Base-by-base conservation (phyloP, 371 early-diverging fungal genomes). In the Mortierella sp. region DNA sequence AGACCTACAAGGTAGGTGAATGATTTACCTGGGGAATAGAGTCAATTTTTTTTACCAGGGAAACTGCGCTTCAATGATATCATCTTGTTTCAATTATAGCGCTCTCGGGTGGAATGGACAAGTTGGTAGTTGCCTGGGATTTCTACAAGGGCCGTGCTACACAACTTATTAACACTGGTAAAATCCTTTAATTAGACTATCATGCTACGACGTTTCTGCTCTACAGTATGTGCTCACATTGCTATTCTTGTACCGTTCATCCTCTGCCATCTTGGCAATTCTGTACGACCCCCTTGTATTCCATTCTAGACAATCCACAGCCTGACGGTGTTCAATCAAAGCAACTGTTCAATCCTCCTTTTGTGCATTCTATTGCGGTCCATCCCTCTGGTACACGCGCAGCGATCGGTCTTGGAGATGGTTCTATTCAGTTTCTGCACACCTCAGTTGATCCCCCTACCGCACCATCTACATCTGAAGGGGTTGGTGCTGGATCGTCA, bases 311-410 rank as follows among this genome's bases (percentile, higher is more conserved):
- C 14, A 62, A 62, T 32, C 74, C 70, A 45, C 70, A 55, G 24
- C 57, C 54, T 11, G 69, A 59, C 5, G 71, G 60, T 8, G 68
- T 49, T 11, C 70, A 73, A 30, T 58, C 79, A 2, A 78, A 78
- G 40, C 81, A 80, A 37, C n/a, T 80, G 24, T 80, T 80, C 75
- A 80, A 80, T 54, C 81, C 81, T 10, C 81, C 81, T 0, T 80
- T 80, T 67, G 81, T 75, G 11, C 81, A 75, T 35, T 80, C 81
- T 24, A 68, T 80, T 52, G 72, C 75, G 3, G 54, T 62, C 0
- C 81, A 80, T 75, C 81, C 81, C 1, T 71, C 72, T 20, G 81
- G 81, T 9, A 75, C 81, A 18, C 75, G 72, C 22, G 62, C 66
- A 24, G 81, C 81, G 8, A 45, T 80, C n/a, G 81, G 81, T 14